Evolutionary conservation across 225 moss, liverwort and hornwort species (phyloP).

Genomic region (Pseudoscleropodium purum): DNA sequence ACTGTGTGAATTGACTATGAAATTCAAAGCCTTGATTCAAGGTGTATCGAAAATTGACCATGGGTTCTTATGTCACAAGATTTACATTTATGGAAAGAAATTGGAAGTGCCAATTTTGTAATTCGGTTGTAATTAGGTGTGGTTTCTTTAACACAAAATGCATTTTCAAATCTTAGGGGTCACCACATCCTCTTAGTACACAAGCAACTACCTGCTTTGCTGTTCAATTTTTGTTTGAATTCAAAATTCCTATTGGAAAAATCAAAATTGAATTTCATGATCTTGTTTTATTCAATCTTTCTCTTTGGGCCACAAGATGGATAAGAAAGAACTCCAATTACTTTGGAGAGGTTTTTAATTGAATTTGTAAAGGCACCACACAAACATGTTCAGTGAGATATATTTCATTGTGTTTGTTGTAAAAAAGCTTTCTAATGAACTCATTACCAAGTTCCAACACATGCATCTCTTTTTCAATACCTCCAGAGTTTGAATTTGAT

Average conservation of each 20-base stretch:
- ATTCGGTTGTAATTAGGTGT: too few species aligned
- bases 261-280: not conserved
- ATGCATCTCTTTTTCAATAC: not conserved
- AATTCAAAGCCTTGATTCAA: not conserved
- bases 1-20: not conserved
- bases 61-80: not conserved
- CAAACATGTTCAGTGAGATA: not conserved
- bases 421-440: not conserved
- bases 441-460: not conserved
- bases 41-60: not conserved
- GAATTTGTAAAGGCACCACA: not conserved
- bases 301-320: not conserved
- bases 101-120: not conserved
- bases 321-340: not conserved
- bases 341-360: not conserved
- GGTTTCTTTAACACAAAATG: not conserved
- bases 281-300: not conserved
- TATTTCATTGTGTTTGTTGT: not conserved
- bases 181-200: not conserved
- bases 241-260: not conserved
- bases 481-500: not conserved
- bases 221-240: not conserved
- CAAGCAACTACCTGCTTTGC: not conserved
- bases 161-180: not conserved
- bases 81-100: not conserved